Conservation (phyloP, 2,329 filamentous ascomycete species). For the Botrytis pseudocinerea region DNA sequence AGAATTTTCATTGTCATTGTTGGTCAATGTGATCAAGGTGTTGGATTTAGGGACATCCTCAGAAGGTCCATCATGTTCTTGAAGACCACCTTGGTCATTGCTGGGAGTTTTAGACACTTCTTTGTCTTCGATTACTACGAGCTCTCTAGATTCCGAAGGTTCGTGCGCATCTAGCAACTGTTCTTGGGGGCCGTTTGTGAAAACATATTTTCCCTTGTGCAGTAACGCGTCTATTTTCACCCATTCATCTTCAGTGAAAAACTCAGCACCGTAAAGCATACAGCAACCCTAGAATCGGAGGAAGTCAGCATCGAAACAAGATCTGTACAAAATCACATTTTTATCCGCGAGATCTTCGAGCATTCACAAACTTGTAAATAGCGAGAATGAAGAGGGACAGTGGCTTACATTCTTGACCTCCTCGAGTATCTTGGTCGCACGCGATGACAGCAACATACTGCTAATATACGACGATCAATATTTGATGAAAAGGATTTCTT, state of each 20-base stretch:
- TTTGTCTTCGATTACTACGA: not conserved
- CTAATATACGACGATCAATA: not conserved
- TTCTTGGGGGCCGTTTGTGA: constrained; percentile 32
- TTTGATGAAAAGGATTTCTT: not conserved
- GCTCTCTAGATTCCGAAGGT: not conserved
- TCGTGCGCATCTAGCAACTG: not conserved
- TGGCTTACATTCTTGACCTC: not conserved
- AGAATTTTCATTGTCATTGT: not conserved
- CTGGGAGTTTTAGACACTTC: not conserved
- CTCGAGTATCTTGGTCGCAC: not conserved
- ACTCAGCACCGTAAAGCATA: constrained; percentile 37
- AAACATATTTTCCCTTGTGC: constrained; percentile 38
- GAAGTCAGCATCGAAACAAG: not conserved
- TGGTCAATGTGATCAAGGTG: not conserved
- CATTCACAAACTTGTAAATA: not conserved
- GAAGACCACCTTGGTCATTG: not conserved
- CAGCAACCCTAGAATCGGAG: constrained; percentile 23
- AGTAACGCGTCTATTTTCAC: constrained; percentile 36
- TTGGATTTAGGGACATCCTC: not conserved
- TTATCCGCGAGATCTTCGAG: not conserved
- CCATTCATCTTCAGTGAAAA: constrained; percentile 40
- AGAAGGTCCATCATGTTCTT: not conserved
- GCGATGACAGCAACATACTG: not conserved
- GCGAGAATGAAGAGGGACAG: not conserved
- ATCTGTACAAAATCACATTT: too few species aligned